Evolutionary conservation across 441 rosid species (phyloP).

Genomic region (Biscutella auriculata): DNA sequence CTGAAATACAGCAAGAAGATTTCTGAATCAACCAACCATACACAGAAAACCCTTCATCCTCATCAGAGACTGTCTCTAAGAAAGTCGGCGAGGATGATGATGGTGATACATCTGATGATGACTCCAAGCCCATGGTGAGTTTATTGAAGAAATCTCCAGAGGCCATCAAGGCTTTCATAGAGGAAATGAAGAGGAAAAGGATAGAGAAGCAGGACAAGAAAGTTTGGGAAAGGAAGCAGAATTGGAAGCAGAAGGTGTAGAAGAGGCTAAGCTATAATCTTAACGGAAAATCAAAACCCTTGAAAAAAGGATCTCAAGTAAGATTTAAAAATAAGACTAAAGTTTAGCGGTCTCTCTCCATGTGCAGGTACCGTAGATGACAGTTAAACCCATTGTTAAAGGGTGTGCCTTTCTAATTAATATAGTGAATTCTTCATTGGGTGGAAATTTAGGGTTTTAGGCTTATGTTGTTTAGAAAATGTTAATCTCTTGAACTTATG

Average conservation of each 20-base stretch:
- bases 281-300: background rate
- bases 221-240: background rate
- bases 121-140: background rate
- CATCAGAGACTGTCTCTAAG: background rate
- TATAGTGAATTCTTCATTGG: background rate
- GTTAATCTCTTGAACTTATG: conserved; percentile 7
- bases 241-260: background rate
- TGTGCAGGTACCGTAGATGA: conserved; percentile 4
- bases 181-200: background rate
- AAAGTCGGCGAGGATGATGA: no score
- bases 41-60: no score
- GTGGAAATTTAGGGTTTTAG: background rate
- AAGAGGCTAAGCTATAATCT: background rate
- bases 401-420: background rate
- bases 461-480: background rate
- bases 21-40: no score
- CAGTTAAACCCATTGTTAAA: conserved; percentile 6
- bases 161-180: background rate
- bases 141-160: background rate
- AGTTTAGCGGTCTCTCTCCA: background rate
- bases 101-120: no score
- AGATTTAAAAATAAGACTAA: background rate
- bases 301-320: background rate
- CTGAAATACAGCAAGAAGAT: background rate
- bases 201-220: background rate